phyloP scores from a whole-genome alignment of 1,139 yeast species.

The Lodderomyces oxycetoniae region DNA sequence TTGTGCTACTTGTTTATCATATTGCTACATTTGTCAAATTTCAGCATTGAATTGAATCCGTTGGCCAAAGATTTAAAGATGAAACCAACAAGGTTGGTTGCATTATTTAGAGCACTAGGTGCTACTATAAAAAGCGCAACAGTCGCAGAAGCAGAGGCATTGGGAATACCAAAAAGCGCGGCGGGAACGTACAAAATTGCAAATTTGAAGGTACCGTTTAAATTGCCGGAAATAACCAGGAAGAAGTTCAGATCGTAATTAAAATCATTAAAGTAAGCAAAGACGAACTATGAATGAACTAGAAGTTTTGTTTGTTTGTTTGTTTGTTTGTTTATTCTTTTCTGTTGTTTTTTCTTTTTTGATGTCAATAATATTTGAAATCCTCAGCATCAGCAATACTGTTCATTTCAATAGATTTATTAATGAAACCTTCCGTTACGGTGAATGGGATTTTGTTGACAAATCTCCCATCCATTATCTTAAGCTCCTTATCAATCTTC shows the following conservation, averaged over 20 bases:
- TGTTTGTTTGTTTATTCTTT: background rate
- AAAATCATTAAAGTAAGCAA: too few relatives aligned
- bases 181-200: constrained; percentile 77
- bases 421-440: constrained; percentile 42
- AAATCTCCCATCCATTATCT: constrained; percentile 14
- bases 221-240: constrained; percentile 77
- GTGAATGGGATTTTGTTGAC: constrained; percentile 40
- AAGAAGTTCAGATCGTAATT: constrained; percentile 40
- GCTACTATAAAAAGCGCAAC: constrained; percentile 72
- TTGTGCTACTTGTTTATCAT: constrained; percentile 73
- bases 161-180: constrained; percentile 65
- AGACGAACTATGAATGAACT: too few relatives aligned
- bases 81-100: constrained; percentile 69
- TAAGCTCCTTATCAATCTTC: constrained; percentile 20
- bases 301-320: background rate
- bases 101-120: constrained; percentile 76
- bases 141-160: constrained; percentile 77
- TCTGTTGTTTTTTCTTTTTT: background rate
- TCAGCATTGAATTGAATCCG: constrained; percentile 71
- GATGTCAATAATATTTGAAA: constrained; percentile 14
- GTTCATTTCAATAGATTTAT: constrained; percentile 33
- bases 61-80: constrained; percentile 80
- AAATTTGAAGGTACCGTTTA: constrained; percentile 79
- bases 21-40: constrained; percentile 72
- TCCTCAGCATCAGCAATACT: constrained; percentile 47